Base-by-base conservation (phyloP, 2,329 filamentous ascomycete species). In the Ceratocystis eucalypticola region DNA sequence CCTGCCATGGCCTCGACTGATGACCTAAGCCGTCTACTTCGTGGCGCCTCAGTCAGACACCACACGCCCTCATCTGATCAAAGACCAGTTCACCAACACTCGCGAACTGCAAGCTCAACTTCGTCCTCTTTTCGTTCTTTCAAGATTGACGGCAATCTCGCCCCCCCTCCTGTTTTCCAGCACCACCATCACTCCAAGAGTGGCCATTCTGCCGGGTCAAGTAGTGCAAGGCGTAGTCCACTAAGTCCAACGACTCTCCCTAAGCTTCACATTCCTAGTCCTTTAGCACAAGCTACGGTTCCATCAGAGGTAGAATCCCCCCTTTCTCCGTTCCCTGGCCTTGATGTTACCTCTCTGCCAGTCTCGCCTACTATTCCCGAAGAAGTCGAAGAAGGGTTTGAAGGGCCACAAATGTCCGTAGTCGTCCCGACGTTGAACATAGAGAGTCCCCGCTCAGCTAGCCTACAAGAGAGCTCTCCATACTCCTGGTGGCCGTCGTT, bases 401-500 rank as follows among this genome's bases (percentile, higher is more conserved):
- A 53, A 20, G 6, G 5, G 6, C 66, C 17, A 15, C 15, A n/a
- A 17, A 15, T 37, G 5, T 17, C 53, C 12, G 10, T 62, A 15
- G 50, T 45, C 7, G 30, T 67, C 15, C 66, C 66, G 28, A 67
- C 62, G 22, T 28, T 67, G 3, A 64, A 37, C 17, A 44, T 63
- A 41, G 64, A 61, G 44, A 41, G 46, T 30, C 46, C 61, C 17
- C 44, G n/a, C 28, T 41, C 44, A 22, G 61, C 4, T 12, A 45
- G 20, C 10, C 22, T 46, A 3, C 33, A 64, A 61, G 45, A 62
- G 3, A 28, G 25, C 7, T 10, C 33, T 7, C 15, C 17, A 12
- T 33, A 62, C 53, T 80, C 75, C 59, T 95, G 91, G 88, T 96
- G 92, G 91, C 91, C 91, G 1, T 89, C 4, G 70, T 89, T 22